These are phyloP conservation scores for Aspergillus conjunctus DNA, from an alignment of 495 filamentous ascomycete genomes.

Conservation along the genomic window DNA sequence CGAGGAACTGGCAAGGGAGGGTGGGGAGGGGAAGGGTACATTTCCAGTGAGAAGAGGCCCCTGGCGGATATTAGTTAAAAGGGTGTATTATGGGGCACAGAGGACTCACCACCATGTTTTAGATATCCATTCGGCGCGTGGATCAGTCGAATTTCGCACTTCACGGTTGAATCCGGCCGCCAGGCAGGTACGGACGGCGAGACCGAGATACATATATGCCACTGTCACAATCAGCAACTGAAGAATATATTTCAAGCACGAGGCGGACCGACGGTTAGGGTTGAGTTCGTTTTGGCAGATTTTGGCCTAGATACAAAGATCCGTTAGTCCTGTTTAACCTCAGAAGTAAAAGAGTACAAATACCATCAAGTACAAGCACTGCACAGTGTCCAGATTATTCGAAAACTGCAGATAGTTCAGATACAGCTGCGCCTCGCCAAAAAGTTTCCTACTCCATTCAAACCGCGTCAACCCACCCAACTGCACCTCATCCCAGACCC, in stretches of 20 bases:
- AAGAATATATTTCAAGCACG: not conserved
- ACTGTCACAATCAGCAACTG: constrained; percentile 27
- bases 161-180: constrained; percentile 47
- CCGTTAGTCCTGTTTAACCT: constrained; percentile 3
- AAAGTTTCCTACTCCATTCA: constrained; percentile 49
- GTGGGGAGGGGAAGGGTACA: constrained; percentile 27
- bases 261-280: constrained; percentile 38
- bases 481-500: constrained; percentile 42
- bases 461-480: constrained; percentile 42
- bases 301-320: constrained; percentile 32
- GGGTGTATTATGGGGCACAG: constrained; percentile 1
- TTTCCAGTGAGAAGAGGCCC: constrained; percentile 47
- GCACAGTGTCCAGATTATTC: constrained; percentile 45
- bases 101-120: constrained; percentile 47
- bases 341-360: constrained; percentile 2
- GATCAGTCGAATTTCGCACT: constrained; percentile 35
- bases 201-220: constrained; percentile 50
- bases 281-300: constrained; percentile 49
- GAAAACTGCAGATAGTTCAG: constrained; percentile 41
- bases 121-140: constrained; percentile 43
- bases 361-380: constrained; percentile 47
- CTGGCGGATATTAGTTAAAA: constrained; percentile 16
- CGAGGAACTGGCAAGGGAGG: not conserved
- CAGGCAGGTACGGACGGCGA: constrained; percentile 44
- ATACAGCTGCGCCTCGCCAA: constrained; percentile 42